Percentiles rank a stretch among this genome's conserved stretches.
phyloP scores from a whole-genome alignment of 768 basidiomycete genomes.

The Coprinopsis marcescibilis region DNA sequence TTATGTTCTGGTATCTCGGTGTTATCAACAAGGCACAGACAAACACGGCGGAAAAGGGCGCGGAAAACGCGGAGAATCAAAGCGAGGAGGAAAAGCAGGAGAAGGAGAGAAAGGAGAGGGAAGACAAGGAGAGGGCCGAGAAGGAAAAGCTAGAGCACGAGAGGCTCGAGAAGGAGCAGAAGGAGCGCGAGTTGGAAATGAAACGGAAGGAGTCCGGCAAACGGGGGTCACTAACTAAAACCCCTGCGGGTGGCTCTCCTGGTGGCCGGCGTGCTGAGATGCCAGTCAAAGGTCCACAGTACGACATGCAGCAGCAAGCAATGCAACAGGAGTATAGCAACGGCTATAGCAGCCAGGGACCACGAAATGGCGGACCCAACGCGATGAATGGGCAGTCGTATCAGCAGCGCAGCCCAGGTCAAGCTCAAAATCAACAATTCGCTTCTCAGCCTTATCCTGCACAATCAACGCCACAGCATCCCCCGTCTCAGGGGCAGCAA shows the following conservation, averaged over 20 bases:
- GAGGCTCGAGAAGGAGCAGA: constrained; percentile 33
- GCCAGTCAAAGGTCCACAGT: constrained; percentile 83
- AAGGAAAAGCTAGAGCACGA: constrained; percentile 38
- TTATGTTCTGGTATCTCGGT: constrained; percentile 99
- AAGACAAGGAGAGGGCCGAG: constrained; percentile 39
- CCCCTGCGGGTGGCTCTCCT: constrained; percentile 40
- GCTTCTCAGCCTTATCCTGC: constrained; percentile 7
- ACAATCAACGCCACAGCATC: not conserved
- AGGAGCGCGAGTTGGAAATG: constrained; percentile 47
- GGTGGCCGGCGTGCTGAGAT: constrained; percentile 73
- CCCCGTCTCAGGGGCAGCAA: not conserved
- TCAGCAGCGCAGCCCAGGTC: constrained; percentile 23
- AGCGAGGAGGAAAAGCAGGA: constrained; percentile 33
- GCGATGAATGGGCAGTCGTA: constrained; percentile 25
- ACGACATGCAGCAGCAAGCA: constrained; percentile 89
- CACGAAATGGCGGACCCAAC: constrained; percentile 19
- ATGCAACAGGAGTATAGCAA: constrained; percentile 84
- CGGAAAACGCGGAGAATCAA: constrained; percentile 24
- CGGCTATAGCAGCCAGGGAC: constrained; percentile 29
- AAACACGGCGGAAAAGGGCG: constrained; percentile 26
- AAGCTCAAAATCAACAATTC: constrained; percentile 18
- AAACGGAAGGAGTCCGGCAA: constrained; percentile 51
- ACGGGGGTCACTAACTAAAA: constrained; percentile 64
- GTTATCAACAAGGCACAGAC: constrained; percentile 91
- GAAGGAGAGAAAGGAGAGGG: constrained; percentile 32